Percentiles rank a stretch among this genome's conserved stretches.
These are phyloP conservation scores for Penicillium sp. DNA, from an alignment of 2,329 filamentous ascomycete species.

Conservation along the genomic window DNA sequence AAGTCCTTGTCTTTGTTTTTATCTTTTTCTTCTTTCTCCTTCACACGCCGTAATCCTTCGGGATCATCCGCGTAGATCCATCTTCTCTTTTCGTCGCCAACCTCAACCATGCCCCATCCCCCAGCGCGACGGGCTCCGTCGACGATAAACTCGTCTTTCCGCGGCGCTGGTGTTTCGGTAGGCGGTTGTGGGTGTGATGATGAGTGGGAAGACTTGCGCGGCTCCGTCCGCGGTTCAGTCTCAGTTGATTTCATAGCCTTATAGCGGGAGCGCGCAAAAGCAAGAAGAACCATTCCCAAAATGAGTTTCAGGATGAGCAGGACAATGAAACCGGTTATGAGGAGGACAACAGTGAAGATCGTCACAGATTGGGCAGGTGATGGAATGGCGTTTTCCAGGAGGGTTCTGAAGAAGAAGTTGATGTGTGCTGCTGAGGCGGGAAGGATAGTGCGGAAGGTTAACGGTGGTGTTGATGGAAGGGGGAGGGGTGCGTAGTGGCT, in stretches of 20 bases:
- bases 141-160: slow-evolving; percentile 53
- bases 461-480: slow-evolving; percentile 65
- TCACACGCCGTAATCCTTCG: slow-evolving; percentile 63
- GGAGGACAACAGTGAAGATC: slow-evolving; percentile 70
- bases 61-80: slow-evolving; percentile 86
- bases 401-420: slow-evolving; percentile 37
- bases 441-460: slow-evolving; percentile 54
- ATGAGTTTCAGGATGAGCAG: slow-evolving; percentile 81
- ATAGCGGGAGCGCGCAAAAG: slow-evolving; percentile 76
- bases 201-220: slow-evolving; percentile 6
- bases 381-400: slow-evolving; percentile 43
- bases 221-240: slow-evolving; percentile 5
- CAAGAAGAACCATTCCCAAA: slow-evolving; percentile 81
- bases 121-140: slow-evolving; percentile 74
- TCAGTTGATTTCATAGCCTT: slow-evolving; percentile 74
- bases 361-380: slow-evolving; percentile 42
- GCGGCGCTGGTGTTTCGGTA: slow-evolving; percentile 16
- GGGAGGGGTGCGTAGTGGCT: slow-evolving; percentile 56
- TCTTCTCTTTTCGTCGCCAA: slow-evolving; percentile 79
- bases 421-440: slow-evolving; percentile 53
- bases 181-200: slow-evolving; percentile 1
- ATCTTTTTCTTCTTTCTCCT: slow-evolving; percentile 62
- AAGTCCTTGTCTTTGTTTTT: slow-evolving; percentile 53
- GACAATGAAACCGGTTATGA: slow-evolving; percentile 80
- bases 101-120: slow-evolving; percentile 80